These are phyloP conservation scores for Coemansia biformis DNA, from an alignment of 192 early-diverging fungal genomes.

Conservation along the genomic window DNA sequence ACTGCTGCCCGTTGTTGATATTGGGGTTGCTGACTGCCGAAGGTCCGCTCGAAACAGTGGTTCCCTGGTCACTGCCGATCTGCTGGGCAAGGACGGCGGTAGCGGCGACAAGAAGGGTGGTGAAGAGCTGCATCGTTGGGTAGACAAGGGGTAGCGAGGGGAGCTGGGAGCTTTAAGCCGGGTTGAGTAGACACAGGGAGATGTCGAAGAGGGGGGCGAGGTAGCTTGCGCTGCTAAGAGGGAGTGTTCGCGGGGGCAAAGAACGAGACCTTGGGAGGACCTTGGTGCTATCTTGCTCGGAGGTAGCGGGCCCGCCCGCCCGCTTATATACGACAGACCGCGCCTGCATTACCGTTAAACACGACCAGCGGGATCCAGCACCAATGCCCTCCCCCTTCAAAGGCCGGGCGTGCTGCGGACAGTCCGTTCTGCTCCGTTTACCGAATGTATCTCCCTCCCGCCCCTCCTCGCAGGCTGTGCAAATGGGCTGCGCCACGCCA, in stretches of 20 bases:
- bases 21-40: constrained; percentile 41
- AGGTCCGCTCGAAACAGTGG: constrained; percentile 22
- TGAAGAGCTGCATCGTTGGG: constrained; percentile 47
- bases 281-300: constrained; percentile 12
- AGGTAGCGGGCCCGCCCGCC: not conserved
- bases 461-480: too few species aligned
- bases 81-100: constrained; percentile 48
- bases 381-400: too few species aligned
- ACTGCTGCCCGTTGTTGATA: constrained; percentile 44
- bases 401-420: too few species aligned
- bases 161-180: too few species aligned
- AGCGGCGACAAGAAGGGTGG: constrained; percentile 48
- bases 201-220: not conserved
- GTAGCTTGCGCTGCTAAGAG: constrained; percentile 9
- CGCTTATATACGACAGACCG: constrained; percentile 2
- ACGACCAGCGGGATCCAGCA: too few species aligned
- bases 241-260: constrained; percentile 7
- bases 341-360: too few species aligned
- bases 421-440: too few species aligned
- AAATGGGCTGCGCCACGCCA: too few species aligned
- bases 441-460: too few species aligned
- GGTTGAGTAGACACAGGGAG: not conserved
- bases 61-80: constrained; percentile 27
- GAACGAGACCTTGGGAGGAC: constrained; percentile 34
- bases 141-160: too few species aligned